phyloP scores from a whole-genome alignment of 352 stramenopile species.

The Globisporangium carolinianum region DNA sequence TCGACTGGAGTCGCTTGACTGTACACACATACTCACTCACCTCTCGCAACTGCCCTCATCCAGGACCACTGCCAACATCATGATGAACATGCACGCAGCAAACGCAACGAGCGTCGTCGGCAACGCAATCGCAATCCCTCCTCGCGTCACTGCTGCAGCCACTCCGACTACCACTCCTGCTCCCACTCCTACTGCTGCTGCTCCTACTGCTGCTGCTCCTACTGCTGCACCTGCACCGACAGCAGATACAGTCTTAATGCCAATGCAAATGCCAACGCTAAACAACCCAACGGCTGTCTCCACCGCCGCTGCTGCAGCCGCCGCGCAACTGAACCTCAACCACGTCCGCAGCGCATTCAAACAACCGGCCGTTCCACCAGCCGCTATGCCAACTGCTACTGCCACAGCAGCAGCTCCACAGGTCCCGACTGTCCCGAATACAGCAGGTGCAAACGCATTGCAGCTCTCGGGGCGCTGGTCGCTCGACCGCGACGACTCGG shows the following conservation, averaged over 20 bases:
- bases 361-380: slow-evolving; percentile 22
- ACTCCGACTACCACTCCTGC: too few species aligned
- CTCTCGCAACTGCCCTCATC: not conserved
- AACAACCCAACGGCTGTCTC: slow-evolving; percentile 21
- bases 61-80: not conserved
- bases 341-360: slow-evolving; percentile 74
- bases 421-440: slow-evolving; percentile 34
- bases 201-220: slow-evolving; percentile 3
- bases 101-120: slow-evolving; percentile 77
- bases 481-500: slow-evolving; percentile 80
- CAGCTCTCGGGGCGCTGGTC: slow-evolving; percentile 83
- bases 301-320: slow-evolving; percentile 19
- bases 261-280: too few species aligned
- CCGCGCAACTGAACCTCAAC: slow-evolving; percentile 46
- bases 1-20: too few species aligned
- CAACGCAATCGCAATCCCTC: slow-evolving; percentile 68
- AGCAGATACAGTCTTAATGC: too few species aligned
- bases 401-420: slow-evolving; percentile 13
- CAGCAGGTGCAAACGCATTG: slow-evolving; percentile 61
- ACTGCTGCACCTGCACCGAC: too few species aligned
- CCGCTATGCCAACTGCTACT: slow-evolving; percentile 21
- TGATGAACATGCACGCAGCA: slow-evolving; percentile 48
- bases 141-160: slow-evolving; percentile 13
- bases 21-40: not conserved
- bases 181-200: not conserved